Evolutionary conservation across 2,329 filamentous ascomycete species (phyloP).

Genomic region (Cladosporium halotolerans): DNA sequence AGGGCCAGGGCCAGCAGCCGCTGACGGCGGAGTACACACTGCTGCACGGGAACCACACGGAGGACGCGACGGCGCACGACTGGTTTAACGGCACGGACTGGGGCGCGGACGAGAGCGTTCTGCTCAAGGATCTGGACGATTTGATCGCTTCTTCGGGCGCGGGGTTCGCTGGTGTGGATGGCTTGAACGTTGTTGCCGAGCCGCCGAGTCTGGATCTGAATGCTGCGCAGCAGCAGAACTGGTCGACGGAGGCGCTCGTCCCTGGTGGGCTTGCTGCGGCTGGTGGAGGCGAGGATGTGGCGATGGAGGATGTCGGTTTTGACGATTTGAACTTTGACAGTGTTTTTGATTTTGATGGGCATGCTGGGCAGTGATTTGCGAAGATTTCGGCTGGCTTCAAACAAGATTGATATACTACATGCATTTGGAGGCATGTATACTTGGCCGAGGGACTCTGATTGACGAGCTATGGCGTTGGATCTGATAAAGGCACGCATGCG

Average conservation of each 20-base stretch:
- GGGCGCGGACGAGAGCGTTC: slow-evolving; percentile 9
- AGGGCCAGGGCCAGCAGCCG: not conserved
- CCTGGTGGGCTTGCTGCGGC: not conserved
- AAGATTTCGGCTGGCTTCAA: too few relatives aligned
- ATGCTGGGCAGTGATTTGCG: not conserved
- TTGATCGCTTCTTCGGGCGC: slow-evolving; percentile 17
- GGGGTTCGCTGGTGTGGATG: not conserved
- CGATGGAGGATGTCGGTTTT: slow-evolving; percentile 18
- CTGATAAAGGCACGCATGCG: not conserved
- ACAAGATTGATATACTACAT: too few relatives aligned
- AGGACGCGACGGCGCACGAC: not conserved
- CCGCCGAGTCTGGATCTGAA: not conserved
- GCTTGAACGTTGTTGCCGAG: not conserved
- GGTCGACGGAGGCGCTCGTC: not conserved
- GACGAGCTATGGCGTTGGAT: not conserved
- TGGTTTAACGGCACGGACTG: slow-evolving; percentile 10
- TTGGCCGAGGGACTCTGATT: too few relatives aligned
- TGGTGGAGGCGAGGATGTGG: not conserved
- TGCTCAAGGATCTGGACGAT: slow-evolving; percentile 20
- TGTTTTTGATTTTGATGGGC: slow-evolving; percentile 21
- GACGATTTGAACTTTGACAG: slow-evolving; percentile 21
- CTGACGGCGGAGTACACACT: not conserved
- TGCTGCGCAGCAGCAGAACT: not conserved
- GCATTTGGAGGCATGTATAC: too few relatives aligned
- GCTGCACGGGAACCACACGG: not conserved